phyloP scores from a whole-genome alignment of 2,329 filamentous ascomycete species.

The Tympanopsis confertula region DNA sequence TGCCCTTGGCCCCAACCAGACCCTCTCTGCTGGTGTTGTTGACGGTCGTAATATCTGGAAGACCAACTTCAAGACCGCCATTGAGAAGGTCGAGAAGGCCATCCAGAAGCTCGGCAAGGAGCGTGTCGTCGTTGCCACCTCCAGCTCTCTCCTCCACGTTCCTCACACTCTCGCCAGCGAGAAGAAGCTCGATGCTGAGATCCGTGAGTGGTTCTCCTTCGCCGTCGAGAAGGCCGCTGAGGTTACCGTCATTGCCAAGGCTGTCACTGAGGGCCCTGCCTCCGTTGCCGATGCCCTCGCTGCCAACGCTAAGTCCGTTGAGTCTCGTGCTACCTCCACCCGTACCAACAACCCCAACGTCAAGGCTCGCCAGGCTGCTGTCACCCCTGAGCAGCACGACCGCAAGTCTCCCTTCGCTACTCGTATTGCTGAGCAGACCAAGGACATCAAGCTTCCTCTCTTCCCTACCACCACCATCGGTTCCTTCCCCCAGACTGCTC shows the following conservation, averaged over 20 bases:
- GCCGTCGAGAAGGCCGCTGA: constrained; percentile 88
- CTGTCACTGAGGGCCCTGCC: constrained; percentile 83
- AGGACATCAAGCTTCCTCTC: constrained; percentile 81
- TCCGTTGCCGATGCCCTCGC: constrained; percentile 80
- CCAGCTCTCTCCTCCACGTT: constrained; percentile 94
- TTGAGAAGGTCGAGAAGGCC: constrained; percentile 79
- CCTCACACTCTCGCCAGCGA: constrained; percentile 96
- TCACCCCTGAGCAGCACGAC: constrained; percentile 77
- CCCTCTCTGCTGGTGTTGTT: constrained; percentile 90
- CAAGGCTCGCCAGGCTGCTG: constrained; percentile 88
- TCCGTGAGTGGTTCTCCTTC: constrained; percentile 98
- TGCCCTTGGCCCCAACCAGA: constrained; percentile 76
- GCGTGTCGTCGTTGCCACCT: constrained; percentile 90
- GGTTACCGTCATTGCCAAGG: constrained; percentile 89
- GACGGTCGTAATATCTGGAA: constrained; percentile 99
- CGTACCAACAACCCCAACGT: constrained; percentile 95
- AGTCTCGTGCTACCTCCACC: constrained; percentile 81
- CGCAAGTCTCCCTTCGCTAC: constrained; percentile 79
- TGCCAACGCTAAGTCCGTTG: constrained; percentile 89
- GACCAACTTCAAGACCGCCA: constrained; percentile 94
- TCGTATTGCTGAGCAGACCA: constrained; percentile 80
- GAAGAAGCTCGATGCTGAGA: constrained; percentile 92
- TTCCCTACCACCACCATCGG: constrained; percentile 99
- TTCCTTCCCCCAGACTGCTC: constrained; percentile 98
- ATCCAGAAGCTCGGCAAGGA: constrained; percentile 94